Base-by-base conservation (phyloP, 345 rosid species). In the Camelina neglecta region DNA sequence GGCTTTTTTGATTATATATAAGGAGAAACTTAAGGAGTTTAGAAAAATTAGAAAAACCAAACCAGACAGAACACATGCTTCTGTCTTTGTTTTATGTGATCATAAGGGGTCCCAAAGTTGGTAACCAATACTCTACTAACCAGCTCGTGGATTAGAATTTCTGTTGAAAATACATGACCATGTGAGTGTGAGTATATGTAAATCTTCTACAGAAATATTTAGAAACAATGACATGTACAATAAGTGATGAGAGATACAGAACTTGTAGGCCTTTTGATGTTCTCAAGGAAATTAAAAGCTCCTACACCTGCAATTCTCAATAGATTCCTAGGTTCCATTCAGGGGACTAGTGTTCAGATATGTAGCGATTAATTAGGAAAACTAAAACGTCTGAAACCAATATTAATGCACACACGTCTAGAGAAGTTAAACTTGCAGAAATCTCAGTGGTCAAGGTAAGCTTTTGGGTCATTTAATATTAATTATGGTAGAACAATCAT, bases 41-140 rank as follows among this genome's bases (percentile, higher is more conserved):
- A 45, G 23, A 45, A 6, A 45, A 11, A 41, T n/a, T 2, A n/a
- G 35, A 35, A 29, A 13, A 55, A 45, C 10, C 16, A 56, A 4
- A n/a, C 24, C 18, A 65, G 24, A 65, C 59, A 57, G 5, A 26
- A 58, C 47, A 74, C 50, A 74, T 65, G 78, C 33, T 10, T 44
- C 8, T 74, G 41, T 56, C n/a, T 47, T 49, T 67, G 23, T 67
- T 75, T 23, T 58, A 11, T 58, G 11, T 55, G 73, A n/a, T 6
- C 51, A 68, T 15, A 57, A 59, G 24, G 42, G 61, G 41, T 39
- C 35, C 13, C 29, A 20, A 36, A 45, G 15, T 55, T 73, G n/a
- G 65, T 55, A 20, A 74, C 1, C 11, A 15, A 8, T 44, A 26
- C 29, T 11, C 13, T 41, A 11, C 12, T 11, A 11, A 41, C 11